A percentile compares a stretch with the other conserved stretches of the same genome.
Evolutionary conservation across 1,139 yeast species (phyloP).

Genomic region (Groenewaldozyma auringiensis): DNA sequence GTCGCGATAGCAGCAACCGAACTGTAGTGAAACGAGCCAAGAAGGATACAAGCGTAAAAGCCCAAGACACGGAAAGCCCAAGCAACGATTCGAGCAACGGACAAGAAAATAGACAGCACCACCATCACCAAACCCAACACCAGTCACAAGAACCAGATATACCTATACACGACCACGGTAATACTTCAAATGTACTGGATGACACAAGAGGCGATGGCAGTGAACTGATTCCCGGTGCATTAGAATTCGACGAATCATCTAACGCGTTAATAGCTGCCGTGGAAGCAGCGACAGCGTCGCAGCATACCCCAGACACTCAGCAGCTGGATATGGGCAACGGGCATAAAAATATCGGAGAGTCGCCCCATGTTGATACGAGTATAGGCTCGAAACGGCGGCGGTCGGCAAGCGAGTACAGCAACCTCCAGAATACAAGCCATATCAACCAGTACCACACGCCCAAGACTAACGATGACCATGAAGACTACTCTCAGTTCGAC

Average conservation of each 20-base stretch:
- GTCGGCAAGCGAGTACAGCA: background rate
- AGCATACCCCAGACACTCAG: background rate
- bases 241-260: background rate
- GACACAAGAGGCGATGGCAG: slow-evolving; percentile 4
- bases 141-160: background rate
- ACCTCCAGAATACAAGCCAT: background rate
- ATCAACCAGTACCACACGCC: slow-evolving; percentile 2
- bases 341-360: background rate
- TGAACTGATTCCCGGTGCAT: background rate
- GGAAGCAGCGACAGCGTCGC: slow-evolving; percentile 18
- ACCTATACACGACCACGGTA: background rate
- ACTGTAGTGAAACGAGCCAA: slow-evolving; percentile 23
- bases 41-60: slow-evolving; percentile 8
- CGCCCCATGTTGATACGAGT: background rate
- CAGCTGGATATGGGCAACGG: background rate
- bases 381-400: slow-evolving; percentile 15
- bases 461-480: slow-evolving; percentile 5
- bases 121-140: background rate
- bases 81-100: background rate
- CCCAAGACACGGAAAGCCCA: background rate
- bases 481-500: slow-evolving; percentile 14
- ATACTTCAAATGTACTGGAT: slow-evolving; percentile 5
- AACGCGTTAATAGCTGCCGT: slow-evolving; percentile 14
- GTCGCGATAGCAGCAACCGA: slow-evolving; percentile 42
- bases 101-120: background rate